Conservation (phyloP, 2,329 filamentous ascomycete species). For the Leptographium lundbergii region DNA sequence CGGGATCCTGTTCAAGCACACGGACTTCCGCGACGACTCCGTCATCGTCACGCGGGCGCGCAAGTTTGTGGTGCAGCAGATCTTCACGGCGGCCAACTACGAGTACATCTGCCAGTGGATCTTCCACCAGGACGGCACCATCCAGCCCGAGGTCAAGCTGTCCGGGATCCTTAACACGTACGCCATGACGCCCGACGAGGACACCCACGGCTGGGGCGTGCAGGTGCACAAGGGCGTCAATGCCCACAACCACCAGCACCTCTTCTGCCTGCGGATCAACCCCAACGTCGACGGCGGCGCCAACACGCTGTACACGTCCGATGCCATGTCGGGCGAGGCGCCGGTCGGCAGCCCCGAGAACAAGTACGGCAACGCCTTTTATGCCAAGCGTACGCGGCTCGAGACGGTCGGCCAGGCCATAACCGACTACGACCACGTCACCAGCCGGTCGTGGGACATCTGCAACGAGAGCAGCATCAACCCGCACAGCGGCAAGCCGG, state of each 20-base stretch:
- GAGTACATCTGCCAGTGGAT: constrained; percentile 46
- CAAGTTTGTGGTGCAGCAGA: constrained; percentile 77
- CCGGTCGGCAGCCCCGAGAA: constrained; percentile 74
- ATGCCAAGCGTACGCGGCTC: constrained; percentile 70
- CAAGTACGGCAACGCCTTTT: constrained; percentile 83
- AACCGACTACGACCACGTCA: constrained; percentile 71
- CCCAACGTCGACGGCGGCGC: constrained; percentile 78
- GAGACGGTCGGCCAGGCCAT: constrained; percentile 54
- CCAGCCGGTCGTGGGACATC: constrained; percentile 82
- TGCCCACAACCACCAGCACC: constrained; percentile 88
- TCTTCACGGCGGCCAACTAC: constrained; percentile 94
- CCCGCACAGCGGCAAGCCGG: constrained; percentile 72
- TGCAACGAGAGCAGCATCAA: constrained; percentile 74
- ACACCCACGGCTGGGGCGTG: constrained; percentile 77
- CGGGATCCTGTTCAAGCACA: constrained; percentile 89
- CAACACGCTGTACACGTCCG: constrained; percentile 69
- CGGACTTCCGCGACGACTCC: constrained; percentile 83
- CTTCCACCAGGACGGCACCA: constrained; percentile 64
- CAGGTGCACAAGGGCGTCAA: constrained; percentile 87
- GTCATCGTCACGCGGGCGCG: constrained; percentile 74
- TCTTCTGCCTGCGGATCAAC: constrained; percentile 63
- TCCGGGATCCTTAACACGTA: constrained; percentile 93
- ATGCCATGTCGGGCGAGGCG: constrained; percentile 57
- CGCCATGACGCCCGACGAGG: constrained; percentile 64
- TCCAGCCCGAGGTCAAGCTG: constrained; percentile 83